Evolutionary conservation across 2,329 filamentous ascomycete genomes (phyloP).

Genomic region (Sclerotinia spermophila): DNA sequence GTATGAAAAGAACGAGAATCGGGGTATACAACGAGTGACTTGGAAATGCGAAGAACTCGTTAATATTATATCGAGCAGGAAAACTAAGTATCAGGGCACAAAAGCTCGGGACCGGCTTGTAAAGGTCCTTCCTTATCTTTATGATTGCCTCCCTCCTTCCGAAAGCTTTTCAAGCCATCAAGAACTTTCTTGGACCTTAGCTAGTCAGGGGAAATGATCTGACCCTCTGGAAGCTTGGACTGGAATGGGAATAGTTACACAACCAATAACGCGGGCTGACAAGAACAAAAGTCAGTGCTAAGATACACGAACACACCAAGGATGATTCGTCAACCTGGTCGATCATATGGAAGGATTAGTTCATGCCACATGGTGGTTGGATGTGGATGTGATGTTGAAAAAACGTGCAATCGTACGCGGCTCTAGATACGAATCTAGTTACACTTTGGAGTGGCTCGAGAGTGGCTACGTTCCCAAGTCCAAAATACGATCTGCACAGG

Average conservation of each 20-base stretch:
- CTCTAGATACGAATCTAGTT: not conserved
- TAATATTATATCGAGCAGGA: constrained; percentile 4
- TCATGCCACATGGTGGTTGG: not conserved
- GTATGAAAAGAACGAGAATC: not conserved
- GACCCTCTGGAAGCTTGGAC: not conserved
- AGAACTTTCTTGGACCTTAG: not conserved
- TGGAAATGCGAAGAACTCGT: not conserved
- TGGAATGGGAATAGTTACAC: constrained; percentile 1
- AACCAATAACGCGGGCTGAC: not conserved
- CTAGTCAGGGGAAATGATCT: not conserved
- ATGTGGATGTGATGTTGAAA: not conserved
- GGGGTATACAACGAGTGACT: not conserved
- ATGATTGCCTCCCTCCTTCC: too few relatives aligned
- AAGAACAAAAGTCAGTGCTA: not conserved
- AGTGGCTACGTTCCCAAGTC: not conserved
- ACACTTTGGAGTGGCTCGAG: not conserved
- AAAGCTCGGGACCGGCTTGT: not conserved
- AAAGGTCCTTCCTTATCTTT: not conserved
- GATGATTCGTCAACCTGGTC: not conserved
- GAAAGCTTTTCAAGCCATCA: not conserved
- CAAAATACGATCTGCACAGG: not conserved
- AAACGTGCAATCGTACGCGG: not conserved
- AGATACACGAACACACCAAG: not conserved
- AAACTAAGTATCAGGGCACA: not conserved
- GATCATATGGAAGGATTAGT: not conserved